phyloP scores from a whole-genome alignment of 176 grass and related monocot species.

The Oryza officinalis region DNA sequence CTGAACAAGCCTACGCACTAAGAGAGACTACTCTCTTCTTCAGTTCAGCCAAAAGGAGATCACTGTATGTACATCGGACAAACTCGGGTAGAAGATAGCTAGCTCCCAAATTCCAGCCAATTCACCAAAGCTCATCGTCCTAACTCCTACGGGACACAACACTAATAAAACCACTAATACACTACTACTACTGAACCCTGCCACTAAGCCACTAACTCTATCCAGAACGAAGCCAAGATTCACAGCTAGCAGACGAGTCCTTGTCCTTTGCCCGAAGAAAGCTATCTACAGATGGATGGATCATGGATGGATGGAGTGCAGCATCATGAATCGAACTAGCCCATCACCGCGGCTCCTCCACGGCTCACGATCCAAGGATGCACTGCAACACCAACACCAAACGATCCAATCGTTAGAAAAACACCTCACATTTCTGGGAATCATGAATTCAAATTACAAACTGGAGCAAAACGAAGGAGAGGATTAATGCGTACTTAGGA shows the following conservation, averaged over 20 bases:
- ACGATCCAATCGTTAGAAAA: not conserved
- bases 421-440: not conserved
- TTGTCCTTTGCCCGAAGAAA: not conserved
- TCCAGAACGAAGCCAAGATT: not conserved
- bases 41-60: not conserved
- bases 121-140: not conserved
- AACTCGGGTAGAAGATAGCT: not conserved
- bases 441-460: not conserved
- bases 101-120: slow-evolving; percentile 2
- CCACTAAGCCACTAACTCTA: not conserved
- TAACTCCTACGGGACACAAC: not conserved
- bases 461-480: not conserved
- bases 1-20: not conserved
- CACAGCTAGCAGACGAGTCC: not conserved
- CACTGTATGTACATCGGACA: not conserved
- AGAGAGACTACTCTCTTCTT: not conserved
- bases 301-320: not conserved
- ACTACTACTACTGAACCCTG: not conserved
- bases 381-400: slow-evolving; percentile 18
- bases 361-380: slow-evolving; percentile 68
- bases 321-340: slow-evolving; percentile 5
- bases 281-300: not conserved
- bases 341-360: slow-evolving; percentile 28
- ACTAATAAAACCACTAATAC: not conserved
- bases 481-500: slow-evolving; percentile 43